Percentiles rank a stretch among this genome's conserved stretches.
Evolutionary conservation across 345 rosid species (phyloP).

Genomic region (Hypericum androsaemum): DNA sequence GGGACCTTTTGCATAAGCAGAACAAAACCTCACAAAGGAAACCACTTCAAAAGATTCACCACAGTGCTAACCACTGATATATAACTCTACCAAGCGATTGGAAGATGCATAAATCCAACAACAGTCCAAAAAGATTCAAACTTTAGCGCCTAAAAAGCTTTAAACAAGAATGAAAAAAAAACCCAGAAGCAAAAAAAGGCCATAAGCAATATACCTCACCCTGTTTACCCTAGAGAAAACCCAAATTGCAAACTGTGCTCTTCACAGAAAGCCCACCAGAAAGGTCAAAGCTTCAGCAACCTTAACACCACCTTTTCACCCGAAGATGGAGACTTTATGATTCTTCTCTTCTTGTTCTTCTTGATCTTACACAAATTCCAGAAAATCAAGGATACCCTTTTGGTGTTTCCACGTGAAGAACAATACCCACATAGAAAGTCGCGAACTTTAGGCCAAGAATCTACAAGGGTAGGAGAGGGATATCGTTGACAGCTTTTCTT

Average conservation of each 20-base stretch:
- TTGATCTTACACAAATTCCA: conserved; percentile 8
- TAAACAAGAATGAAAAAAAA: too few relatives aligned
- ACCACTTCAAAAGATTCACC: too few relatives aligned
- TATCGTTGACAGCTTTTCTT: conserved; percentile 7
- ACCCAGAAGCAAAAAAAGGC: neutral
- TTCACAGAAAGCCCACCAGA: conserved; percentile 13
- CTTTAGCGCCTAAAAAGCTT: too few relatives aligned
- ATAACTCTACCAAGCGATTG: too few relatives aligned
- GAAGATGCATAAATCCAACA: too few relatives aligned
- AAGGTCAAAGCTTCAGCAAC: conserved; percentile 10
- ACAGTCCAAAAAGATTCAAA: too few relatives aligned
- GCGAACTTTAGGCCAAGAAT: conserved; percentile 19
- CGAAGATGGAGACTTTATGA: conserved; percentile 1
- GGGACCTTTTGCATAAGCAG: too few relatives aligned
- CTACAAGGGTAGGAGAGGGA: conserved; percentile 4
- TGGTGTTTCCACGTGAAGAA: conserved; percentile 14
- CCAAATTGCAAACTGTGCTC: neutral
- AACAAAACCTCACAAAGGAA: too few relatives aligned
- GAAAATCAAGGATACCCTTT: conserved; percentile 14
- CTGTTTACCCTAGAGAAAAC: conserved; percentile 2
- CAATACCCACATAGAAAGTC: conserved; percentile 30
- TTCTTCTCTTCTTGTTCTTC: conserved; percentile 19
- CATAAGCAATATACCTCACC: conserved; percentile 3
- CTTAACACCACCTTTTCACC: conserved; percentile 10
- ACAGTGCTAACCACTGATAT: too few relatives aligned